These are phyloP conservation scores for Aspergillus coremiiformis DNA, from an alignment of 495 filamentous ascomycete species.

Conservation along the genomic window DNA sequence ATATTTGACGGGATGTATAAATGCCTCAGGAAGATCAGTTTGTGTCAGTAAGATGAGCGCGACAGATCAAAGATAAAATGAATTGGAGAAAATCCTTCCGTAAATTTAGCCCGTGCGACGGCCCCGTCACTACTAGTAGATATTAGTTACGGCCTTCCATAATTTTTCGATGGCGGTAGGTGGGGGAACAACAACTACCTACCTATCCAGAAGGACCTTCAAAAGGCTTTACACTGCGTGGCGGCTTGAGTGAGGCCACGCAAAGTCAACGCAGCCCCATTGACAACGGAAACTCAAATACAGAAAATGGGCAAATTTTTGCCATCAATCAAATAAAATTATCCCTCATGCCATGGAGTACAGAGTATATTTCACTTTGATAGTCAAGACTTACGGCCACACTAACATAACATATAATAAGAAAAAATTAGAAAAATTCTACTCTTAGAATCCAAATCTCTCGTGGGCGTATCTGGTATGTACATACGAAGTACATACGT, in stretches of 20 bases:
- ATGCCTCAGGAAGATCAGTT: too few relatives aligned
- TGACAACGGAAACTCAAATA: too few relatives aligned
- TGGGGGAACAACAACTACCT: too few relatives aligned
- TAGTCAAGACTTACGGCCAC: too few relatives aligned
- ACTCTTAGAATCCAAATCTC: background rate
- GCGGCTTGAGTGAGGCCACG: constrained; percentile 10
- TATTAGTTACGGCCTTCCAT: background rate
- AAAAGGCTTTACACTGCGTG: background rate
- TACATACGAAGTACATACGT: too few relatives aligned
- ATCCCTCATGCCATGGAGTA: background rate
- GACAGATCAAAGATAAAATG: too few relatives aligned
- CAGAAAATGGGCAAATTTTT: too few relatives aligned
- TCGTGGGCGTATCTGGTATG: too few relatives aligned
- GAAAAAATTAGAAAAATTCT: background rate
- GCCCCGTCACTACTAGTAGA: too few relatives aligned
- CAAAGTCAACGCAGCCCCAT: constrained; percentile 1
- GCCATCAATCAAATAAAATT: background rate
- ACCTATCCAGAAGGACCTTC: constrained; percentile 3
- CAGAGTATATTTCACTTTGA: background rate
- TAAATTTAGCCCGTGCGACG: background rate
- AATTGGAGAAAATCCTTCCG: background rate
- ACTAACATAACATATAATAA: background rate
- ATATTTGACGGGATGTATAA: background rate
- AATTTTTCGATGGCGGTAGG: background rate
- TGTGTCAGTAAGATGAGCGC: too few relatives aligned